A percentile compares a stretch with the other conserved stretches of the same genome.
These are phyloP conservation scores for Amphicarpaea edgeworthii DNA, from an alignment of 306 rosid species.

Conservation along the genomic window DNA sequence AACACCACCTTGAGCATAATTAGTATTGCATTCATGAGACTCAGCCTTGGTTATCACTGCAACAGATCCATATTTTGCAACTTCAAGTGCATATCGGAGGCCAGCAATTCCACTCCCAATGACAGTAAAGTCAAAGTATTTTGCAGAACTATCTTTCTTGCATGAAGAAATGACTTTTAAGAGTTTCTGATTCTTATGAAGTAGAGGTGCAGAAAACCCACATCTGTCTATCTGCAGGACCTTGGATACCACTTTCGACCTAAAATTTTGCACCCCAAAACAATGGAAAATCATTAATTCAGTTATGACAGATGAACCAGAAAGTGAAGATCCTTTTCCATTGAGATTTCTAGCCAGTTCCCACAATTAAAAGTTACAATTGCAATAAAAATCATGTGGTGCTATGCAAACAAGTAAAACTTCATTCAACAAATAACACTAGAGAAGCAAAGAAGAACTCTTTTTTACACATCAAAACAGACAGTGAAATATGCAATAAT, in stretches of 20 bases:
- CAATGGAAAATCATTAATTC: slow-evolving; percentile 4
- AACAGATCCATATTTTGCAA: slow-evolving; percentile 87
- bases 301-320: slow-evolving; percentile 1
- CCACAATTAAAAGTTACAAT: slow-evolving; percentile 18
- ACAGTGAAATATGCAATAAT: slow-evolving; percentile 8
- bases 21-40: slow-evolving; percentile 97
- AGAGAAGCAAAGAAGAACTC: slow-evolving; percentile 28
- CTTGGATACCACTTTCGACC: slow-evolving; percentile 70
- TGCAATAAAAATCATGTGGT: slow-evolving; percentile 1
- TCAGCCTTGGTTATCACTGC: slow-evolving; percentile 97
- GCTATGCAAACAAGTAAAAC: slow-evolving; percentile 31
- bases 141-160: slow-evolving; percentile 66
- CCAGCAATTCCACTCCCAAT: slow-evolving; percentile 98
- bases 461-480: slow-evolving; percentile 6
- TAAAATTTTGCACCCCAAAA: slow-evolving; percentile 45
- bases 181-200: slow-evolving; percentile 51
- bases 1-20: slow-evolving; percentile 99
- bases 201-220: slow-evolving; percentile 48
- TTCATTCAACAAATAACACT: slow-evolving; percentile 11
- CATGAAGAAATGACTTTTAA: slow-evolving; percentile 57
- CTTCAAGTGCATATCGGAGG: slow-evolving; percentile 94
- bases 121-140: slow-evolving; percentile 78
- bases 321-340: slow-evolving; percentile 8
- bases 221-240: slow-evolving; percentile 56
- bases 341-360: slow-evolving; percentile 29